Evolutionary conservation across 2,329 filamentous ascomycete genomes (phyloP).

Genomic region (Sordariomycetes sp.): DNA sequence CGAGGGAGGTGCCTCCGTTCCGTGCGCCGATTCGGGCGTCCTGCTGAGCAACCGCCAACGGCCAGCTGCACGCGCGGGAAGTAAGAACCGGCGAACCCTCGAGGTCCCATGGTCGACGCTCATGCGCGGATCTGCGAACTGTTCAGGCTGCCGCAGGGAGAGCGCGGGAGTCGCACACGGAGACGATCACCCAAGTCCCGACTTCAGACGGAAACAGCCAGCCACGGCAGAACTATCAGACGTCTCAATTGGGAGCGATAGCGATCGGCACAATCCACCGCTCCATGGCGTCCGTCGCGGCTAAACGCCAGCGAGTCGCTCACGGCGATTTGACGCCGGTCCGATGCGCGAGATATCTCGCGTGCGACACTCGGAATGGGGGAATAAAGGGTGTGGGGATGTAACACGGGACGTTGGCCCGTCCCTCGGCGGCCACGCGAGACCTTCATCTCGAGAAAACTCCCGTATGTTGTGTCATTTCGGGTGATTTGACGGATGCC

Average conservation of each 20-base stretch:
- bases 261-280: background rate
- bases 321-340: background rate
- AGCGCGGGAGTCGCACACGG: background rate
- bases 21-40: background rate
- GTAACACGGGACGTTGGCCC: background rate
- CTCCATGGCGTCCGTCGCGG: background rate
- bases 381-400: background rate
- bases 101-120: background rate
- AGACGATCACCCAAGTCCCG: background rate
- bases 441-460: background rate
- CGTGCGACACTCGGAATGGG: background rate
- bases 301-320: background rate
- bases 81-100: too few species aligned
- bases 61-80: too few species aligned
- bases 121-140: background rate
- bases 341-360: background rate
- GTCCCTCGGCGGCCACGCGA: background rate
- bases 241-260: background rate
- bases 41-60: background rate
- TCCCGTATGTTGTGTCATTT: background rate
- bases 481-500: background rate
- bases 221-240: background rate
- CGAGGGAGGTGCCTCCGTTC: background rate
- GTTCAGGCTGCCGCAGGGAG: background rate
- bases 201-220: background rate